These are phyloP conservation scores for Baeospora myosura DNA, from an alignment of 1,284 basidiomycete genomes.

Conservation along the genomic window DNA sequence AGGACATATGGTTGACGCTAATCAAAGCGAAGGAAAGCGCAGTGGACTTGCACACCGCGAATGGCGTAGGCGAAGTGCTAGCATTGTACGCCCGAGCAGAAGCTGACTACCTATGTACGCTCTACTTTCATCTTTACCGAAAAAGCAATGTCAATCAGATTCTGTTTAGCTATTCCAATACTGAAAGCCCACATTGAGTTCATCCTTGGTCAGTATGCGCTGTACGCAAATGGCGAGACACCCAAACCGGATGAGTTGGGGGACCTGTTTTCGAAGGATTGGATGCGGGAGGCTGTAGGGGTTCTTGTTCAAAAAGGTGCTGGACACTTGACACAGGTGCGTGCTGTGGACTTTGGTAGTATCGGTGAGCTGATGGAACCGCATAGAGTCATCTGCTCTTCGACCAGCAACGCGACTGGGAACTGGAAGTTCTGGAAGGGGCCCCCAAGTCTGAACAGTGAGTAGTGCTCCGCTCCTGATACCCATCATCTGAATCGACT, in stretches of 20 bases:
- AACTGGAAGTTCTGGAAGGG: slow-evolving; percentile 52
- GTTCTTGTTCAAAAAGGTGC: slow-evolving; percentile 52
- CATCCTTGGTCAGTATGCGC: slow-evolving; percentile 47
- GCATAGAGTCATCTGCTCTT: slow-evolving; percentile 65
- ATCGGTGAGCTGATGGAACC: slow-evolving; percentile 8
- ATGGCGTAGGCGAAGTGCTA: slow-evolving; percentile 51
- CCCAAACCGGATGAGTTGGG: slow-evolving; percentile 40
- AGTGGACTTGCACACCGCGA: slow-evolving; percentile 39
- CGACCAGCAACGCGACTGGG: slow-evolving; percentile 72
- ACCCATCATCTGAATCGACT: background rate
- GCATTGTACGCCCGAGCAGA: slow-evolving; percentile 67
- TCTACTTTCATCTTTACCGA: background rate
- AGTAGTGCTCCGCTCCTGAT: slow-evolving; percentile 9
- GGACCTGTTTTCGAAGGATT: slow-evolving; percentile 49
- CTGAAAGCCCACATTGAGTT: slow-evolving; percentile 67
- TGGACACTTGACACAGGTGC: slow-evolving; percentile 55
- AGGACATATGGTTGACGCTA: slow-evolving; percentile 61
- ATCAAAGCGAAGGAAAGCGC: slow-evolving; percentile 46
- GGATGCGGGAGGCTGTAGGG: slow-evolving; percentile 50
- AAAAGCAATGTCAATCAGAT: too few relatives aligned
- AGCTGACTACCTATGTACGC: slow-evolving; percentile 76
- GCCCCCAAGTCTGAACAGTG: slow-evolving; percentile 42
- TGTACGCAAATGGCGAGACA: slow-evolving; percentile 35
- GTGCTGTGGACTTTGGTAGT: slow-evolving; percentile 8
- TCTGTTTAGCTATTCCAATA: slow-evolving; percentile 56